Evolutionary conservation across 305 asterid species (phyloP).

Genomic region (Lippia alba): DNA sequence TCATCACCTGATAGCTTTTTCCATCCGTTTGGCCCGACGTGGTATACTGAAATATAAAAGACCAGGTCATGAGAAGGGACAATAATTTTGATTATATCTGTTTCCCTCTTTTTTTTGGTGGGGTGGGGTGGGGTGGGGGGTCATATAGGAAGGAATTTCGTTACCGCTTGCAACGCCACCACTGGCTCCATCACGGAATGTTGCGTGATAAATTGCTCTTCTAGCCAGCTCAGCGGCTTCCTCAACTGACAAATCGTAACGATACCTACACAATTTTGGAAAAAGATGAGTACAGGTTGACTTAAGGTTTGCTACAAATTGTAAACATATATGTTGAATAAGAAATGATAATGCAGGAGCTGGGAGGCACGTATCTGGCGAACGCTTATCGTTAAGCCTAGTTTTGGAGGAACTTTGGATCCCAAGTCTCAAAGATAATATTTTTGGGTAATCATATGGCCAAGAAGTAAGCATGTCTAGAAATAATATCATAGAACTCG

Average conservation of each 20-base stretch:
- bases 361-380: neutral
- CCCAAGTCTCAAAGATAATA: too few species aligned
- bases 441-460: too few species aligned
- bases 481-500: too few species aligned
- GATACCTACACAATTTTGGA: conserved; percentile 53
- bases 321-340: neutral
- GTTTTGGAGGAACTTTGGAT: neutral
- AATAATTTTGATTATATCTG: neutral
- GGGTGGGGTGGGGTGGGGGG: too few species aligned
- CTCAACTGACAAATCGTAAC: conserved; percentile 76
- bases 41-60: conserved; percentile 61
- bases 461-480: conserved; percentile 8
- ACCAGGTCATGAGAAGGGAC: conserved; percentile 18
- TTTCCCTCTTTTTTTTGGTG: too few species aligned
- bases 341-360: conserved; percentile 18
- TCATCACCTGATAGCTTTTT: conserved; percentile 88
- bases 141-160: conserved; percentile 9
- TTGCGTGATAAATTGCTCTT: conserved; percentile 91
- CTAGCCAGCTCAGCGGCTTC: conserved; percentile 96
- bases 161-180: conserved; percentile 98
- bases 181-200: conserved; percentile 97
- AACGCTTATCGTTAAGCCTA: neutral
- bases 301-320: conserved; percentile 11
- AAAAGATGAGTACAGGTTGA: conserved; percentile 15
- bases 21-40: conserved; percentile 94